phyloP scores from a whole-genome alignment of 2,329 filamentous ascomycete genomes.

The Didymella lethalis region DNA sequence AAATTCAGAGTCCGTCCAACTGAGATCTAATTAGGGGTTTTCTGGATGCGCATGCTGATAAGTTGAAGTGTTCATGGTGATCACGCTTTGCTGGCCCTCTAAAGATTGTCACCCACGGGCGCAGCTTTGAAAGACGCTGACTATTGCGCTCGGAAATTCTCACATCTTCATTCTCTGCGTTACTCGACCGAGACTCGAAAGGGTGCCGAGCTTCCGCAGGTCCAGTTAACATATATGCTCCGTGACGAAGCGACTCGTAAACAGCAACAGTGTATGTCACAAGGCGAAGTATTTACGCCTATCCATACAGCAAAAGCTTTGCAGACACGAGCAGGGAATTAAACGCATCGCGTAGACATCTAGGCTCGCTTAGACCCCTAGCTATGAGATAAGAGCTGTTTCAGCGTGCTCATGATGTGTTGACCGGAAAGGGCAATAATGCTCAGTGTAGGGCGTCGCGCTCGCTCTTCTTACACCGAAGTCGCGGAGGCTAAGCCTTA shows the following conservation, averaged over 20 bases:
- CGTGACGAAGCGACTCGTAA: not conserved
- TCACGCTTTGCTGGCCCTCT: too few species aligned
- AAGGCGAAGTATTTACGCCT: not conserved
- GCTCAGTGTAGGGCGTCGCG: not conserved
- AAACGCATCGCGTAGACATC: too few species aligned
- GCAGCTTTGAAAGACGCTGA: too few species aligned
- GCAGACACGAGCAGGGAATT: too few species aligned
- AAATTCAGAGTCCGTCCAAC: not conserved
- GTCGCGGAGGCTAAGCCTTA: not conserved
- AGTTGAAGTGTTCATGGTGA: not conserved
- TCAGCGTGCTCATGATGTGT: not conserved
- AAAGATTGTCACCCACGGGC: too few species aligned
- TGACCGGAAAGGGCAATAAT: not conserved
- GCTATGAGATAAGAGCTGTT: not conserved
- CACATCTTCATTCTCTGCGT: not conserved
- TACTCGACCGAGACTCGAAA: not conserved
- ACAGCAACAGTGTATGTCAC: not conserved
- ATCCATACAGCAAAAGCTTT: too few species aligned
- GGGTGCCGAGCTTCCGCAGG: not conserved
- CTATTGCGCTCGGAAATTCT: not conserved
- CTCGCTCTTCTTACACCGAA: not conserved
- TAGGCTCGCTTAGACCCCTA: too few species aligned
- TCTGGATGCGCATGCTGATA: not conserved
- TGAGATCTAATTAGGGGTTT: not conserved
- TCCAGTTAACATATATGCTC: not conserved